phyloP scores from a whole-genome alignment of 2,329 filamentous ascomycete genomes.

The Stemphylium lycopersici region DNA sequence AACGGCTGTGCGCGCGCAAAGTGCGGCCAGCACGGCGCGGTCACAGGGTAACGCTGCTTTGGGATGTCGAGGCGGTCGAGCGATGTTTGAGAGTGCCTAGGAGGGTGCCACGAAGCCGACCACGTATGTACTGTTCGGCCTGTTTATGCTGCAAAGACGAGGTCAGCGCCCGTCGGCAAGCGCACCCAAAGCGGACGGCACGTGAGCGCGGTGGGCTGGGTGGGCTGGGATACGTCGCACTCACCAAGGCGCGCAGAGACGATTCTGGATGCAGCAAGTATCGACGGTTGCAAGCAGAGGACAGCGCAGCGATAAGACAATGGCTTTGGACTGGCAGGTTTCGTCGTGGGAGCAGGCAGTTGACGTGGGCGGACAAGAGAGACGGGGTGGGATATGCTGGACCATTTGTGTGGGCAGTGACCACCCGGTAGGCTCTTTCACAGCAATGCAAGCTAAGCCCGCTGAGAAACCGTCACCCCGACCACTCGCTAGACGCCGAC shows the following conservation, averaged over 20 bases:
- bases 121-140: conserved; percentile 44
- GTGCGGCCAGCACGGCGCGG: conserved; percentile 23
- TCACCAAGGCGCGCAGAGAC: conserved; percentile 15
- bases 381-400: conserved; percentile 26
- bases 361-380: conserved; percentile 32
- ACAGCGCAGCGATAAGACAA: conserved; percentile 8
- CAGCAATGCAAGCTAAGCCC: conserved; percentile 27
- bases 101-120: conserved; percentile 49
- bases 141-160: conserved; percentile 34
- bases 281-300: conserved; percentile 4
- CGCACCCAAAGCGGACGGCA: conserved; percentile 36
- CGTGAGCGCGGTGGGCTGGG: conserved; percentile 36
- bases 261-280: conserved; percentile 5
- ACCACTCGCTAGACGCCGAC: conserved; percentile 7
- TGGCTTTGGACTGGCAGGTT: not conserved
- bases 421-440: conserved; percentile 15
- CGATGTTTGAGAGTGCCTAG: conserved; percentile 36
- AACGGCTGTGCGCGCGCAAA: conserved; percentile 16
- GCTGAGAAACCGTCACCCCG: conserved; percentile 19
- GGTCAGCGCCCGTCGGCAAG: conserved; percentile 35
- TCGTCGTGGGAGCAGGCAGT: conserved; percentile 12
- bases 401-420: conserved; percentile 35
- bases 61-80: conserved; percentile 39
- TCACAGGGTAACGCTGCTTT: conserved; percentile 22
- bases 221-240: conserved; percentile 30